Percentiles rank a stretch among this genome's conserved stretches.
Evolutionary conservation across 2,329 filamentous ascomycete species (phyloP).

Genomic region (Stachybotrys chartarum): DNA sequence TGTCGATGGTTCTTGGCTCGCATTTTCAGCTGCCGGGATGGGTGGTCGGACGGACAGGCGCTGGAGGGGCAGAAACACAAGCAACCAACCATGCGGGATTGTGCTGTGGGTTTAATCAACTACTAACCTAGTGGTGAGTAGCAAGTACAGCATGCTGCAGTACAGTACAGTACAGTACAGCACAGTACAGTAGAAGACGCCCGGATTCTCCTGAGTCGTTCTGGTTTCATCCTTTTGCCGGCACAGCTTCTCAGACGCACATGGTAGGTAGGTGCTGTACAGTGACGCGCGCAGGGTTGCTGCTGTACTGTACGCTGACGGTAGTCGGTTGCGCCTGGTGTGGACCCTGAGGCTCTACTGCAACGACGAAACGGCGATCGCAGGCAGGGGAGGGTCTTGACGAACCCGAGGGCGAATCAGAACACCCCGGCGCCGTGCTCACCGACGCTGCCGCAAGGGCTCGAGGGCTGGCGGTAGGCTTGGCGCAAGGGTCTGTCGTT

Average conservation of each 20-base stretch:
- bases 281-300: no score
- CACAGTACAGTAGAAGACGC: no score
- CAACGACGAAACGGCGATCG: background rate
- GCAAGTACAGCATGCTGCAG: background rate
- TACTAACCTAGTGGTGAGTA: no score
- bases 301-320: background rate
- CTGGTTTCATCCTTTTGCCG: no score
- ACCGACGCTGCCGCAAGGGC: background rate
- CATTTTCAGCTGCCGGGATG: background rate
- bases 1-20: background rate
- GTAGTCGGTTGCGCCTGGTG: conserved; percentile 2
- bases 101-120: background rate
- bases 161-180: no score
- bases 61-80: background rate
- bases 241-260: no score
- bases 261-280: no score
- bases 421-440: background rate
- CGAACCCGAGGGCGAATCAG: background rate
- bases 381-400: background rate
- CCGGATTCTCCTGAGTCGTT: no score
- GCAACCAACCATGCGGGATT: background rate
- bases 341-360: conserved; percentile 19
- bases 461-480: background rate
- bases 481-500: background rate
- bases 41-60: background rate